Conservation (phyloP, 2,329 filamentous ascomycete species). For the Venturia carpophila region DNA sequence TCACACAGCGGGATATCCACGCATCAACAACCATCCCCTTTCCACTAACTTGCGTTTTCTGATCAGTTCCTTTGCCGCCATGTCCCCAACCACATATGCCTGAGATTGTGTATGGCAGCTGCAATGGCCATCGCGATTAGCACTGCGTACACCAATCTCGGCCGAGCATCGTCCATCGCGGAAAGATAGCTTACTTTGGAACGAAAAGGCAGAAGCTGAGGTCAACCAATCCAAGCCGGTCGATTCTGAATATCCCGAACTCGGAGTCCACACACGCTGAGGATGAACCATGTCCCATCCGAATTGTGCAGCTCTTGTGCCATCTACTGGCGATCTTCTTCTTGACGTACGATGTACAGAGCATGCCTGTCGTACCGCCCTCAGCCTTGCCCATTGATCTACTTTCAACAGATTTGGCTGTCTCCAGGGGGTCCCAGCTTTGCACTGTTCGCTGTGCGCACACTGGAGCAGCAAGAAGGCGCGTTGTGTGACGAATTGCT, state of each 20-base stretch:
- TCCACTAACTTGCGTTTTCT: conserved; percentile 31
- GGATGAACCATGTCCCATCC: conserved; percentile 43
- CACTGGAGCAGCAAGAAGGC: conserved; percentile 36
- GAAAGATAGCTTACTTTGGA: conserved; percentile 22
- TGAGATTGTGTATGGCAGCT: conserved; percentile 43
- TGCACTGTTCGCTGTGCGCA: conserved; percentile 38
- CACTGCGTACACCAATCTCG: background rate
- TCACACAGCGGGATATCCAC: background rate
- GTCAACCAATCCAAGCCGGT: conserved; percentile 35
- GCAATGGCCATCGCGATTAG: background rate
- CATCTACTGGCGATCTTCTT: conserved; percentile 41
- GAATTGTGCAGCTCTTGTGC: conserved; percentile 51
- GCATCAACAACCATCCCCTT: background rate
- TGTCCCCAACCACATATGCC: conserved; percentile 47
- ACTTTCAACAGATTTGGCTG: background rate
- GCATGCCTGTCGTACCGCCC: conserved; percentile 23
- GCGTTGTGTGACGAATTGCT: conserved; percentile 36
- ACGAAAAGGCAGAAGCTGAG: conserved; percentile 38
- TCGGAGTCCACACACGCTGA: conserved; percentile 35
- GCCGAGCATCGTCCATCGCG: background rate
- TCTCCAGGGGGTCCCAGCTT: conserved; percentile 36
- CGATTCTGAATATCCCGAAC: conserved; percentile 33
- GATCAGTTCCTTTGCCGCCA: conserved; percentile 45
- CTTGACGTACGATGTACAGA: conserved; percentile 38
- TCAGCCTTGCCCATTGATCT: background rate